A percentile compares a stretch with the other conserved stretches of the same genome.
Conservation (phyloP, 2,329 filamentous ascomycete species). For the Venturiaceae sp. region DNA sequence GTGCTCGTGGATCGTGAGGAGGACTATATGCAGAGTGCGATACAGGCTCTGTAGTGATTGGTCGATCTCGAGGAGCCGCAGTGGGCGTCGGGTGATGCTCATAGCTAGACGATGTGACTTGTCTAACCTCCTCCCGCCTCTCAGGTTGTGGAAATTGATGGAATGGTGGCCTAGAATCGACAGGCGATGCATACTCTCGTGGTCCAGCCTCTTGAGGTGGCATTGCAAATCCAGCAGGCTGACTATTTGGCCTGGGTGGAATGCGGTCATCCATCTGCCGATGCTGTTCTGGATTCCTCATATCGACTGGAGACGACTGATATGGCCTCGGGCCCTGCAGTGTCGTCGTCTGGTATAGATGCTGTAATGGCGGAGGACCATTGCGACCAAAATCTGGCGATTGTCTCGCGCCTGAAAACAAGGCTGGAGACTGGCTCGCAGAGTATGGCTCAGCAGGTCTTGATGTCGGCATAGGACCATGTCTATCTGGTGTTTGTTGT, state of each 20-base stretch:
- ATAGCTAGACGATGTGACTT: neutral
- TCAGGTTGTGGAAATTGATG: neutral
- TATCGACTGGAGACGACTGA: conserved; percentile 19
- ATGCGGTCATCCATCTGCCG: conserved; percentile 15
- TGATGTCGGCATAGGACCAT: conserved; percentile 12
- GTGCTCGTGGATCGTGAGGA: conserved; percentile 12
- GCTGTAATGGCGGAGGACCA: neutral
- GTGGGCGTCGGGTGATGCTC: conserved; percentile 8
- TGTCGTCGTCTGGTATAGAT: neutral
- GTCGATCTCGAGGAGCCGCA: conserved; percentile 18
- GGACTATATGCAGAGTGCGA: conserved; percentile 27
- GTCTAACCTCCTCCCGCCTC: neutral
- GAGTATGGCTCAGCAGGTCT: conserved; percentile 1
- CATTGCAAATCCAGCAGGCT: conserved; percentile 21
- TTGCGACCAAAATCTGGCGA: conserved; percentile 5
- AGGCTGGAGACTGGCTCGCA: neutral
- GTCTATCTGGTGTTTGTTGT: conserved; percentile 26
- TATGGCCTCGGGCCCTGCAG: neutral
- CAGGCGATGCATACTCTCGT: neutral
- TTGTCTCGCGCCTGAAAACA: neutral
- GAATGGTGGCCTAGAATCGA: conserved; percentile 1
- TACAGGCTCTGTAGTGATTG: conserved; percentile 28
- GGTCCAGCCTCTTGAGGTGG: conserved; percentile 13
- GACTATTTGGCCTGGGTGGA: conserved; percentile 29
- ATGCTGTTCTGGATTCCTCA: conserved; percentile 16